These are phyloP conservation scores for Leishmania turanica DNA, from an alignment of 208 protist species.

Conservation along the genomic window DNA sequence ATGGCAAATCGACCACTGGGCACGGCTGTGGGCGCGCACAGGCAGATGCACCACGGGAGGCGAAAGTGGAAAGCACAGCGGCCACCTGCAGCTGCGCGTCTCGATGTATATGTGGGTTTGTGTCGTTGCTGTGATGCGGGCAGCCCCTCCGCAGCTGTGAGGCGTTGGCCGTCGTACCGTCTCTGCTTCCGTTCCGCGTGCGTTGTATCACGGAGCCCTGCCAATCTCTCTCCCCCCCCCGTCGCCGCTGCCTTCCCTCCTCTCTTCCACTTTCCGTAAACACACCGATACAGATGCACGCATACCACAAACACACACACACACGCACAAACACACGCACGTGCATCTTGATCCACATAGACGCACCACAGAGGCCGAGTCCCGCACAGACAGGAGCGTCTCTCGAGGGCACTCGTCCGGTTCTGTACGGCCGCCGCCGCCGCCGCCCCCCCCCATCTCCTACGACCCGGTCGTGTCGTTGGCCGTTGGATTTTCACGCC, in stretches of 20 bases:
- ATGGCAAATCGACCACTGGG: neutral
- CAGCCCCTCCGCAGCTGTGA: neutral
- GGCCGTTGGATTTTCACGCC: neutral
- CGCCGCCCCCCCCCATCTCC: no score
- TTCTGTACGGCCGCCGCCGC: neutral
- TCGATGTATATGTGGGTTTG: neutral
- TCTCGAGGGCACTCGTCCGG: no score
- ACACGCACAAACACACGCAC: neutral
- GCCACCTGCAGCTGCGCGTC: neutral
- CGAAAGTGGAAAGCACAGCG: neutral
- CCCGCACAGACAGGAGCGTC: neutral
- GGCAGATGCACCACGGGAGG: neutral
- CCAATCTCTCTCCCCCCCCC: neutral
- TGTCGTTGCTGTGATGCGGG: neutral
- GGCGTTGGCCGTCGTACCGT: no score
- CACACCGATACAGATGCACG: neutral
- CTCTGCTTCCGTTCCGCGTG: neutral
- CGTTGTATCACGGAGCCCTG: neutral
- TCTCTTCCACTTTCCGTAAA: neutral
- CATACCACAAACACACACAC: neutral
- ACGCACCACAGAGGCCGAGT: neutral
- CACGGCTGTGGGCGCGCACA: neutral
- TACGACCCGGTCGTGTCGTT: neutral
- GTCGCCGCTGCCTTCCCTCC: neutral
- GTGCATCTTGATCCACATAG: neutral